A percentile compares a stretch with the other conserved stretches of the same genome.
These are phyloP conservation scores for Chloris gayana DNA, from an alignment of 176 grass and related monocot species.

Conservation along the genomic window DNA sequence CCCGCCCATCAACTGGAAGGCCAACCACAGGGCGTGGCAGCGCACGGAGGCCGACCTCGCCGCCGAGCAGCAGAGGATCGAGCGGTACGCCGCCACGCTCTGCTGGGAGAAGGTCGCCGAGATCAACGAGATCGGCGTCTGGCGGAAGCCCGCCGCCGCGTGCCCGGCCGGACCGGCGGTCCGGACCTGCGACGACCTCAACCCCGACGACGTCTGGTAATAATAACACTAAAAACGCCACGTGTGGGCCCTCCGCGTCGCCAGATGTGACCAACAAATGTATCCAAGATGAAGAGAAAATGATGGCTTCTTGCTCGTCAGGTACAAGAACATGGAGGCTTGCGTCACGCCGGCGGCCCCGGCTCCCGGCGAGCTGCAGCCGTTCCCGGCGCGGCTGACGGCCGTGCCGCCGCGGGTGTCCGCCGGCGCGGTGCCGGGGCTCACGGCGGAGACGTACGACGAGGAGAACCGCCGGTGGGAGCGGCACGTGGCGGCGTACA, in stretches of 20 bases:
- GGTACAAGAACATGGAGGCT: slow-evolving; percentile 89
- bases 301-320: slow-evolving; percentile 1
- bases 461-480: slow-evolving; percentile 76
- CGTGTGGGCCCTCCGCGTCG: too few species aligned
- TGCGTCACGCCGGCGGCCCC: slow-evolving; percentile 47
- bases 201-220: slow-evolving; percentile 81
- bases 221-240: too few species aligned
- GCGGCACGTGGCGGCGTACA: slow-evolving; percentile 68
- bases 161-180: slow-evolving; percentile 31
- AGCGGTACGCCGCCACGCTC: slow-evolving; percentile 69
- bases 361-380: slow-evolving; percentile 52
- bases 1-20: slow-evolving; percentile 90
- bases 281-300: background rate
- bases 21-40: slow-evolving; percentile 54
- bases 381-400: slow-evolving; percentile 66
- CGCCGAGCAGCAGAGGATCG: slow-evolving; percentile 70
- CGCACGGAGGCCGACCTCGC: slow-evolving; percentile 72
- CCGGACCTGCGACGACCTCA: slow-evolving; percentile 50
- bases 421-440: slow-evolving; percentile 42
- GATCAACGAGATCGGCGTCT: slow-evolving; percentile 66
- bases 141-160: slow-evolving; percentile 64
- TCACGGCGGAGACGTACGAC: slow-evolving; percentile 52
- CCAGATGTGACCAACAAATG: background rate
- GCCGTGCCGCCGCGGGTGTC: slow-evolving; percentile 58
- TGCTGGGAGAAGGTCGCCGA: slow-evolving; percentile 93